phyloP scores from a whole-genome alignment of 805 yeast genomes.

The Lipomyces chichibuensis region DNA sequence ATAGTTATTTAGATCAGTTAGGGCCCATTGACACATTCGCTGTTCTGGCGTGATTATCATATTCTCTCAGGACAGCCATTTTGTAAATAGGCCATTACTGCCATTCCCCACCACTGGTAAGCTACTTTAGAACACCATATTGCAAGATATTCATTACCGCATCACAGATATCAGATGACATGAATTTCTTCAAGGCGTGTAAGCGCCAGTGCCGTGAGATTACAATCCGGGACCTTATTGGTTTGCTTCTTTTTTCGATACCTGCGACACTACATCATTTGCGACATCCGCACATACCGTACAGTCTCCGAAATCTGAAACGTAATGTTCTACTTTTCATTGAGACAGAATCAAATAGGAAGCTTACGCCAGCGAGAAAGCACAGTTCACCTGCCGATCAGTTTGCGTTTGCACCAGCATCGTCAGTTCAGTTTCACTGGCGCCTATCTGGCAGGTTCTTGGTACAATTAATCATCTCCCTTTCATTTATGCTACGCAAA shows the following conservation, averaged over 20 bases:
- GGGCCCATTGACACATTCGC: background rate
- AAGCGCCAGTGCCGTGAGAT: background rate
- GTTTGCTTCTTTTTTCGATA: background rate
- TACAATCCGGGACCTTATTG: background rate
- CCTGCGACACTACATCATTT: background rate
- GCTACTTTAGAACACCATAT: background rate
- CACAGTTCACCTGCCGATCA: background rate
- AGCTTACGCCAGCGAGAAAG: background rate
- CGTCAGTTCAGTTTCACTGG: background rate
- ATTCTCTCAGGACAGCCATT: background rate
- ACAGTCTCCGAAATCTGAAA: background rate
- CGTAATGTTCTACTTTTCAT: background rate
- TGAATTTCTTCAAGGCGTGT: background rate
- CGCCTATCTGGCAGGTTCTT: background rate
- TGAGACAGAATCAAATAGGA: background rate
- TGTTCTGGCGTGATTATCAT: background rate
- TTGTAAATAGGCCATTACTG: background rate
- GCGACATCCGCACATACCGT: background rate
- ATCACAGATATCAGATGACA: background rate
- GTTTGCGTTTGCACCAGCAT: background rate
- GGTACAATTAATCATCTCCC: background rate
- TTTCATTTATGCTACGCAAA: background rate
- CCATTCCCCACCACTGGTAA: background rate
- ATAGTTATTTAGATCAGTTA: background rate
- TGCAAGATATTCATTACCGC: background rate